Evolutionary conservation across 257 asterid species (phyloP), one percentile per base, ranked within the genome.

Genomic region (Forsythia viridissima): DNA sequence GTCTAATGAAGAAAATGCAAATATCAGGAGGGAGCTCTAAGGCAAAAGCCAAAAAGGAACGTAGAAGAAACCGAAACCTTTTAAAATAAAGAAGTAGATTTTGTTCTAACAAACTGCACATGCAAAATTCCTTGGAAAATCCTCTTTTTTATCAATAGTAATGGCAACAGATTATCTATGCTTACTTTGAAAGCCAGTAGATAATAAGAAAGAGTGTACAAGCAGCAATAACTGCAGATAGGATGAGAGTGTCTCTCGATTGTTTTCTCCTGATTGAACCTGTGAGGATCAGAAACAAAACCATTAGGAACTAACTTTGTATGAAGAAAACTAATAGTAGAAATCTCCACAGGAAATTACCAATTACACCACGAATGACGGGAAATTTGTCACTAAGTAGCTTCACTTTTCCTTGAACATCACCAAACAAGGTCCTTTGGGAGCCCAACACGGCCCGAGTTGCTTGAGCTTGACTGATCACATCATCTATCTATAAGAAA

Each of bases 401-500:
- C 88, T 96, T 93, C 81, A 96, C 96, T 89, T 93, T 96, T 78
- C 97, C 98, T 88, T 89, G 97, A 65, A 96, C 96, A 70, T 91
- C 98, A 77, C 97, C 94, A 84, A 96, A 92, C 83, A 96, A 81
- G 78, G 98, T 67, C 80, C 98, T 88, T 79, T 93, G 98, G 18
- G 99, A 89, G 76, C 97, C 94, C 94, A 96, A 82, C 72, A 81
- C 94, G 10, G 95, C 85, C 83, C 96, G 84, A 76, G 98, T 96
- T 30, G 99, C 85, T 87, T 93, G 99, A 83, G 99, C 99, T 96
- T 96, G 99, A 85, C 85, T 82, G 78, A 96, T 96, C 84, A 93
- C 99, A 68, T 96, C 97, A 77, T 93, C 98, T 79, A 96, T 93
- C 98, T 96, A 82, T 71, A 30, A 81, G 5, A 57, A 42, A 48